These are phyloP conservation scores for Pterocarpus santalinus DNA, from an alignment of 306 rosid genomes.

Conservation along the genomic window DNA sequence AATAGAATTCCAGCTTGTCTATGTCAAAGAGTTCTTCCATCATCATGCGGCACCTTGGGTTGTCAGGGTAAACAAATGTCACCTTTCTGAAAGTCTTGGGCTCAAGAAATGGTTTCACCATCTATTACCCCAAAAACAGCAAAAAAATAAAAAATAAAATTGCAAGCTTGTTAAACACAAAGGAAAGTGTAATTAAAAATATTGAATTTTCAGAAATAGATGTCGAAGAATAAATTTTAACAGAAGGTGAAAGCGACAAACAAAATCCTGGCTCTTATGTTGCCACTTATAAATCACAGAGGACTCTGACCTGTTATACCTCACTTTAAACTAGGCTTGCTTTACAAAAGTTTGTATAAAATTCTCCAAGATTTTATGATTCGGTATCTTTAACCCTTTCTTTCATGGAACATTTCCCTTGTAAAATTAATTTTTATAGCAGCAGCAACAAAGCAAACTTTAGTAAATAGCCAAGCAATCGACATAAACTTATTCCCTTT, in stretches of 20 bases:
- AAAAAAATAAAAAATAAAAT: background rate
- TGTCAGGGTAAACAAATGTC: constrained; percentile 72
- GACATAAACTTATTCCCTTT: too few relatives aligned
- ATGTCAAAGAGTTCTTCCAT: constrained; percentile 72
- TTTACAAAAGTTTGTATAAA: too few relatives aligned
- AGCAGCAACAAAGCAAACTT: too few relatives aligned
- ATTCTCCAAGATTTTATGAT: too few relatives aligned
- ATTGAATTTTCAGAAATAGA: background rate
- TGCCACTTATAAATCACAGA: too few relatives aligned
- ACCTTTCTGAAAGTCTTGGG: constrained; percentile 72
- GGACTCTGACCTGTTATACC: too few relatives aligned
- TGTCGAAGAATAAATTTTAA: background rate
- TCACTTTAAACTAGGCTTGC: too few relatives aligned
- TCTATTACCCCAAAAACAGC: constrained; percentile 41
- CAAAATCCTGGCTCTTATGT: background rate
- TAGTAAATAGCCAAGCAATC: too few relatives aligned
- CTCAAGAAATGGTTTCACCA: constrained; percentile 87
- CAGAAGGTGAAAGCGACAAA: background rate
- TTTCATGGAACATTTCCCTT: too few relatives aligned
- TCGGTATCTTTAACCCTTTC: too few relatives aligned
- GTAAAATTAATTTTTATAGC: too few relatives aligned
- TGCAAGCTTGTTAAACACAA: constrained; percentile 20
- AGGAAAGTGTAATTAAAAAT: constrained; percentile 6
- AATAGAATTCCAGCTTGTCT: constrained; percentile 69
- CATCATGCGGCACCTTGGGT: constrained; percentile 62